These are phyloP conservation scores for Hyphodiscus hymeniophilus DNA, from an alignment of 495 filamentous ascomycete genomes.

Conservation along the genomic window DNA sequence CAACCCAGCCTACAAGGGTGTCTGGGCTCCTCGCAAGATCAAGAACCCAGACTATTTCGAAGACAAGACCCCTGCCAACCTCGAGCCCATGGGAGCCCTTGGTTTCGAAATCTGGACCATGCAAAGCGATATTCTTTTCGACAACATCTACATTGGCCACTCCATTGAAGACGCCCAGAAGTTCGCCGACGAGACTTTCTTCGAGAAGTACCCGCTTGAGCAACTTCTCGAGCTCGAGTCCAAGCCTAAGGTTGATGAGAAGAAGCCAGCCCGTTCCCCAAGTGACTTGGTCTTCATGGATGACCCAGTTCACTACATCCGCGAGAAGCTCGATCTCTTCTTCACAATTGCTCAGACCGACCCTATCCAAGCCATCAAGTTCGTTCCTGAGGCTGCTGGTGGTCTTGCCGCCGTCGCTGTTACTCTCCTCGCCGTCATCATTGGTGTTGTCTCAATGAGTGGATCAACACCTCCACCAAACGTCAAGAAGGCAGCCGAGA, in stretches of 20 bases:
- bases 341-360: conserved; percentile 76
- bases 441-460: conserved; percentile 43
- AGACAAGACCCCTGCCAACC: conserved; percentile 93
- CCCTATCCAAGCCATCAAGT: conserved; percentile 83
- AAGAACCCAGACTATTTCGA: conserved; percentile 95
- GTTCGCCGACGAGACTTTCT: conserved; percentile 86
- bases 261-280: conserved; percentile 49
- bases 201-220: conserved; percentile 84
- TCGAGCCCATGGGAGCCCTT: conserved; percentile 94
- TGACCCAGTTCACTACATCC: conserved; percentile 81
- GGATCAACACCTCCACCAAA: conserved; percentile 37
- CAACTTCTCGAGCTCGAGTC: conserved; percentile 71
- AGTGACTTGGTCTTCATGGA: conserved; percentile 83
- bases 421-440: conserved; percentile 57
- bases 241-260: conserved; percentile 69
- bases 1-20: conserved; percentile 98
- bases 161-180: conserved; percentile 88
- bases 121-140: conserved; percentile 97
- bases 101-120: conserved; percentile 99
- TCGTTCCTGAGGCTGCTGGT: conserved; percentile 84
- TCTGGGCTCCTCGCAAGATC: conserved; percentile 84
- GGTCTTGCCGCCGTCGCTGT: conserved; percentile 61
- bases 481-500: conserved; percentile 48
- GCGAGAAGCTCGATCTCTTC: conserved; percentile 88
- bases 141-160: conserved; percentile 99